Evolutionary conservation across 2,329 filamentous ascomycete genomes (phyloP).

Genomic region (Calycina marina): DNA sequence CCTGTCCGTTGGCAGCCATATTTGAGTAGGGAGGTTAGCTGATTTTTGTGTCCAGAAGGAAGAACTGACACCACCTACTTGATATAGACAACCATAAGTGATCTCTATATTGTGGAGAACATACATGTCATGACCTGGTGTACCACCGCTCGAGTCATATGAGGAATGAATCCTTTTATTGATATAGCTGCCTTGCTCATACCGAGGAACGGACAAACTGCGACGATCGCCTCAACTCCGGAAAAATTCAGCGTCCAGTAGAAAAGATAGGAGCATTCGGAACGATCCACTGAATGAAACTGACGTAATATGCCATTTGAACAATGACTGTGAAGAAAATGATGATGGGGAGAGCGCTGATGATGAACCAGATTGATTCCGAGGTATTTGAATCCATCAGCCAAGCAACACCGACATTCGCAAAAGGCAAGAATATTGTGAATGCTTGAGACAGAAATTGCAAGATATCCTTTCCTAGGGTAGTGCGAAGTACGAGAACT

Average conservation of each 20-base stretch:
- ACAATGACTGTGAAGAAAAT: constrained; percentile 1
- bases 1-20: constrained; percentile 3
- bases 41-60: not conserved
- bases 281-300: constrained; percentile 4
- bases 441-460: constrained; percentile 1
- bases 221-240: constrained; percentile 4
- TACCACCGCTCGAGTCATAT: constrained; percentile 3
- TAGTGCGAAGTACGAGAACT: constrained; percentile 3
- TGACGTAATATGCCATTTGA: constrained; percentile 1
- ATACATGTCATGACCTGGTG: constrained; percentile 6
- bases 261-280: constrained; percentile 1
- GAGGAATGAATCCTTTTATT: constrained; percentile 3
- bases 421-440: constrained; percentile 1
- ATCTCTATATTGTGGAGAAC: constrained; percentile 3
- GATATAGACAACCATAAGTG: constrained; percentile 3
- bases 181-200: constrained; percentile 2
- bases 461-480: constrained; percentile 1
- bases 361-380: not conserved
- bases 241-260: constrained; percentile 3
- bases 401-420: constrained; percentile 2
- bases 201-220: constrained; percentile 4
- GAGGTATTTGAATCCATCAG: constrained; percentile 1
- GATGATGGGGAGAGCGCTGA: not conserved
- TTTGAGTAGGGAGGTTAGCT: not conserved
- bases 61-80: no score